Evolutionary conservation across 371 early-diverging fungal genomes (phyloP), one percentile per base, ranked within the genome.

Genomic region (Mucor irregularis): DNA sequence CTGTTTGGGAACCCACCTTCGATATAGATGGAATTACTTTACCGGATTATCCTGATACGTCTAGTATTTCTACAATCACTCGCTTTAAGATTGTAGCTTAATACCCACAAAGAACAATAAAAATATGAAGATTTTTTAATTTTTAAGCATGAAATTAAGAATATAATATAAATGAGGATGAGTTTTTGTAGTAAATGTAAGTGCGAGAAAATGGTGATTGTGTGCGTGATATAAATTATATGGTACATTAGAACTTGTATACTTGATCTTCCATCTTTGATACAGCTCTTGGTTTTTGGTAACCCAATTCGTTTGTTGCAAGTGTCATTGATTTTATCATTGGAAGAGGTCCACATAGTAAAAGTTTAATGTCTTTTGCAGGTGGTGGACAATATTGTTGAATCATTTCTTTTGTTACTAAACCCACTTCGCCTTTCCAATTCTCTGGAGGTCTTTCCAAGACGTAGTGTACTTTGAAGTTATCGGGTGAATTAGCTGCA

Each of bases 211-310:
- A n/a, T n/a, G n/a, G n/a, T n/a, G n/a, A n/a, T n/a, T n/a, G n/a
- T n/a, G n/a, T n/a, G n/a, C n/a, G n/a, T n/a, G n/a, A n/a, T n/a
- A n/a, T n/a, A n/a, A n/a, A n/a, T n/a, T n/a, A n/a, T n/a, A n/a
- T n/a, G n/a, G n/a, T n/a, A n/a, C n/a, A 39, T 58, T 86, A 94
- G 62, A 97, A 95, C 69, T 94, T 94, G 82, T 90, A 97, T 19
- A 97, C 92, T 64, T 90, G 90, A 64, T 90, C 90, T 42, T 86
- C 88, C 51, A 88, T 75, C 75, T 94, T 94, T 63, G 92, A 92
- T 33, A 95, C 81, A 43, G 88, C 82, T 49, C 85, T 79, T 49
- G 91, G 80, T 66, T 88, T 84, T 19, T 88, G 86, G 66, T 82
- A 90, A 28, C 90, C 91, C 21, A 93, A 70, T 14, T 84, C 82